These are phyloP conservation scores for Ramaria rubella DNA, from an alignment of 768 basidiomycete genomes.

Conservation along the genomic window DNA sequence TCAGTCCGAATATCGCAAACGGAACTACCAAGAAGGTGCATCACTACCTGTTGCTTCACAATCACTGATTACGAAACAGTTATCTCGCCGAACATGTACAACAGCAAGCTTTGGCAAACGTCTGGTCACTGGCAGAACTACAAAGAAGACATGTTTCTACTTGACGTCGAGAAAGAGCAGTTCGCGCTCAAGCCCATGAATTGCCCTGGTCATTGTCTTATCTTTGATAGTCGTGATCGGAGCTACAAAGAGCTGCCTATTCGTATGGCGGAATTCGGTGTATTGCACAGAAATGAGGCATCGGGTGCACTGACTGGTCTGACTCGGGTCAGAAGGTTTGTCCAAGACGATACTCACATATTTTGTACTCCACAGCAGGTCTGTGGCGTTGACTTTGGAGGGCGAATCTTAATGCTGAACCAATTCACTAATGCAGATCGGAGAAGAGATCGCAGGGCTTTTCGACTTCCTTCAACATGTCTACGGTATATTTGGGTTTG, in stretches of 20 bases:
- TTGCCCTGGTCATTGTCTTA: constrained; percentile 93
- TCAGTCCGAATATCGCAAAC: constrained; percentile 87
- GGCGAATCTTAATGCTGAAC: constrained; percentile 3
- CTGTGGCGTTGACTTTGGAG: not conserved
- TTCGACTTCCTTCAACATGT: constrained; percentile 95
- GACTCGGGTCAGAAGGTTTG: constrained; percentile 89
- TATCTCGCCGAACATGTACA: constrained; percentile 96
- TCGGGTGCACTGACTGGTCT: constrained; percentile 89
- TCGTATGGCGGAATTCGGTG: constrained; percentile 97
- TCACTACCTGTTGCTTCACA: not conserved
- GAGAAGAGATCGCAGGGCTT: constrained; percentile 73
- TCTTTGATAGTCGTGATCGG: constrained; percentile 91
- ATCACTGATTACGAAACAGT: constrained; percentile 40
- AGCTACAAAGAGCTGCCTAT: constrained; percentile 94
- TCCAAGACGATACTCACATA: constrained; percentile 97
- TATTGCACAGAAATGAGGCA: constrained; percentile 94
- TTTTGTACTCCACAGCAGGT: constrained; percentile 96
- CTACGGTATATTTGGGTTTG: constrained; percentile 92
- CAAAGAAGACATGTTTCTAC: constrained; percentile 94
- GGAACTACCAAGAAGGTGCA: constrained; percentile 89
- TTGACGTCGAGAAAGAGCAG: constrained; percentile 92
- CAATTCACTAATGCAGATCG: constrained; percentile 47
- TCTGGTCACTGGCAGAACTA: constrained; percentile 99
- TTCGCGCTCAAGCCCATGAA: constrained; percentile 99
- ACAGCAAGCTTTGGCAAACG: constrained; percentile 94